A percentile compares a stretch with the other conserved stretches of the same genome.
phyloP scores from a whole-genome alignment of 1,139 yeast species.

The Lizanozyma gosingica region DNA sequence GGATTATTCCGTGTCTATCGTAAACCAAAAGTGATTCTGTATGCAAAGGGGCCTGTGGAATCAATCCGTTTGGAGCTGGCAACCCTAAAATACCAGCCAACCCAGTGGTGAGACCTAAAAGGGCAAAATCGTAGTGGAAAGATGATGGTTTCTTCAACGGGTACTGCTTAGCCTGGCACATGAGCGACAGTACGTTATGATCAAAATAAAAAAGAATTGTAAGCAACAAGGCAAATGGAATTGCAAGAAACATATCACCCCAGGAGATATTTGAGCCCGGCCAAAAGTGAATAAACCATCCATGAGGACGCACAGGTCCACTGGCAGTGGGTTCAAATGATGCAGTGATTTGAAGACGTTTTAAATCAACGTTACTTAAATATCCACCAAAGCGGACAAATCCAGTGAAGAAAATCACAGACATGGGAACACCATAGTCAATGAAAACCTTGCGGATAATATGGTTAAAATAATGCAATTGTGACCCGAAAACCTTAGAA shows the following conservation, averaged over 20 bases:
- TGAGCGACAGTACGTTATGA: slow-evolving; percentile 87
- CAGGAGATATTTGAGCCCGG: slow-evolving; percentile 47
- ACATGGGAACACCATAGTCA: slow-evolving; percentile 79
- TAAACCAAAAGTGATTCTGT: slow-evolving; percentile 68
- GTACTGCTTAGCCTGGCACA: slow-evolving; percentile 78
- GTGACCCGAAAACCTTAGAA: slow-evolving; percentile 49
- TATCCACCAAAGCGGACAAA: slow-evolving; percentile 85
- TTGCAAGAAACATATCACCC: slow-evolving; percentile 73
- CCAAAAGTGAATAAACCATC: slow-evolving; percentile 83
- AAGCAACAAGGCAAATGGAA: slow-evolving; percentile 83
- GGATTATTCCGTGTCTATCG: slow-evolving; percentile 35
- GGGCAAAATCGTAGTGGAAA: slow-evolving; percentile 87
- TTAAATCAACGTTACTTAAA: slow-evolving; percentile 43
- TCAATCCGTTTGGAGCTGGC: slow-evolving; percentile 93
- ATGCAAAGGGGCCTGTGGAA: slow-evolving; percentile 95
- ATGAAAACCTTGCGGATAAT: slow-evolving; percentile 58
- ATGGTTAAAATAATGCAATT: slow-evolving; percentile 53
- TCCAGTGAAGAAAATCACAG: slow-evolving; percentile 86
- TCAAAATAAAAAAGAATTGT: slow-evolving; percentile 87
- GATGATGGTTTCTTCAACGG: slow-evolving; percentile 80
- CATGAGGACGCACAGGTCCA: slow-evolving; percentile 31
- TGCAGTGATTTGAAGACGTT: slow-evolving; percentile 58
- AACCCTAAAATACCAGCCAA: slow-evolving; percentile 79
- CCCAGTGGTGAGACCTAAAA: slow-evolving; percentile 82
- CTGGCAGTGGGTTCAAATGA: slow-evolving; percentile 66